Evolutionary conservation across 192 early-diverging fungal genomes (phyloP).

Genomic region (Coemansia furcata): DNA sequence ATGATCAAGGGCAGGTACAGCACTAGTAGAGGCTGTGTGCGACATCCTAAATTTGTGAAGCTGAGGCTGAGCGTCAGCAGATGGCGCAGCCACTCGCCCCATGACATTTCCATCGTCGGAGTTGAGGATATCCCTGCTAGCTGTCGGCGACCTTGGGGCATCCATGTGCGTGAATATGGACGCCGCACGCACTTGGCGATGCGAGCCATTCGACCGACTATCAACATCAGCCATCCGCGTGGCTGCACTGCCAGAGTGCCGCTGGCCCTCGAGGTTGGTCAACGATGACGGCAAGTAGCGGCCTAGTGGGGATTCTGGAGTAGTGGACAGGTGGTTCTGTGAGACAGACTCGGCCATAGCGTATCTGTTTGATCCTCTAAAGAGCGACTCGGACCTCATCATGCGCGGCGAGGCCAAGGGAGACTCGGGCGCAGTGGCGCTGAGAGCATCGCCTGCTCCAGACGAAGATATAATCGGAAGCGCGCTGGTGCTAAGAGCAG

Average conservation of each 20-base stretch:
- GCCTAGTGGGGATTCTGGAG: constrained; percentile 31
- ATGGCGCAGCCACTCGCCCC: not conserved
- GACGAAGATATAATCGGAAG: not conserved
- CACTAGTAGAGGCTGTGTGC: not conserved
- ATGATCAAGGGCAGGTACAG: constrained; percentile 20
- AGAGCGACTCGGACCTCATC: constrained; percentile 15
- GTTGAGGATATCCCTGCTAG: not conserved
- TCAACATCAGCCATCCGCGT: constrained; percentile 1
- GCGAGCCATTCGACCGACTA: not conserved
- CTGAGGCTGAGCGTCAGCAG: not conserved
- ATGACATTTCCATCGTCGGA: not conserved
- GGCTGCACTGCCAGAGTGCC: not conserved
- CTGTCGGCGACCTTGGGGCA: constrained; percentile 3
- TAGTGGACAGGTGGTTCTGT: constrained; percentile 4
- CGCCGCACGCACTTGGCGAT: not conserved
- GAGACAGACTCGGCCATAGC: constrained; percentile 16
- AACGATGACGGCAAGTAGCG: constrained; percentile 33
- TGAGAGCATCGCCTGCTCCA: not conserved
- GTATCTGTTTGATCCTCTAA: constrained; percentile 4
- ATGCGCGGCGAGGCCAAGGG: constrained; percentile 9
- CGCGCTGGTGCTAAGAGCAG: constrained; percentile 5
- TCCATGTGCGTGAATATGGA: not conserved
- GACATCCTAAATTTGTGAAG: not conserved
- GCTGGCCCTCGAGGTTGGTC: constrained; percentile 22
- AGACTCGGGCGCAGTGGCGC: not conserved